Percentiles rank a stretch among this genome's conserved stretches.
Evolutionary conservation across 805 yeast species (phyloP).

Genomic region (Jamesozyma spencerorum): DNA sequence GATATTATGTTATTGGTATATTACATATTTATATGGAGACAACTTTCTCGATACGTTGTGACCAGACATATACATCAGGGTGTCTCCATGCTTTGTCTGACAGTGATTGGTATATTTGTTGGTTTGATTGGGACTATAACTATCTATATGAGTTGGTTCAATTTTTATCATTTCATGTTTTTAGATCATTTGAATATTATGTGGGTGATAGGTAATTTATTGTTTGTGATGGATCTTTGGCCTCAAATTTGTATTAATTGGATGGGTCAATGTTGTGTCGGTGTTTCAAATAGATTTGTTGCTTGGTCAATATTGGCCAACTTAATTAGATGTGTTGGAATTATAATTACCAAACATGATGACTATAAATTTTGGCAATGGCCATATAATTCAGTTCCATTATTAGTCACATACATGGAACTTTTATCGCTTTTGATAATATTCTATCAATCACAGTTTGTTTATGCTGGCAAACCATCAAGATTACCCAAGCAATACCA

Average conservation of each 20-base stretch:
- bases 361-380: slow-evolving; percentile 9
- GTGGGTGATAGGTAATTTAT: slow-evolving; percentile 31
- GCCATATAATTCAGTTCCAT: slow-evolving; percentile 22
- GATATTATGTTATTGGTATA: slow-evolving; percentile 13
- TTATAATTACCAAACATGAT: background rate
- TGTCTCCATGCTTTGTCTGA: slow-evolving; percentile 20
- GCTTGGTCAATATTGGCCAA: slow-evolving; percentile 5
- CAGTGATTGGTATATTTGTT: slow-evolving; percentile 2
- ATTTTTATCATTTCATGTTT: slow-evolving; percentile 1
- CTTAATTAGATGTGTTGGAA: slow-evolving; percentile 3
- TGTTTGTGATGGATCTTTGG: slow-evolving; percentile 22
- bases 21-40: slow-evolving; percentile 19
- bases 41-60: slow-evolving; percentile 21
- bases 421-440: slow-evolving; percentile 12
- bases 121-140: slow-evolving; percentile 5
- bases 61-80: slow-evolving; percentile 34
- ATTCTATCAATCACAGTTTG: slow-evolving; percentile 21
- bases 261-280: slow-evolving; percentile 29
- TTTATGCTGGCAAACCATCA: slow-evolving; percentile 17
- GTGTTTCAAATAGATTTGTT: slow-evolving; percentile 23
- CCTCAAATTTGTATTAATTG: slow-evolving; percentile 39
- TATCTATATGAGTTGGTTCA: slow-evolving; percentile 3
- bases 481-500: slow-evolving; percentile 12
- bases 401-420: slow-evolving; percentile 12
- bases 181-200: slow-evolving; percentile 36